Evolutionary conservation across 208 protist species (phyloP).

Genomic region (Trypanosoma melophagium): DNA sequence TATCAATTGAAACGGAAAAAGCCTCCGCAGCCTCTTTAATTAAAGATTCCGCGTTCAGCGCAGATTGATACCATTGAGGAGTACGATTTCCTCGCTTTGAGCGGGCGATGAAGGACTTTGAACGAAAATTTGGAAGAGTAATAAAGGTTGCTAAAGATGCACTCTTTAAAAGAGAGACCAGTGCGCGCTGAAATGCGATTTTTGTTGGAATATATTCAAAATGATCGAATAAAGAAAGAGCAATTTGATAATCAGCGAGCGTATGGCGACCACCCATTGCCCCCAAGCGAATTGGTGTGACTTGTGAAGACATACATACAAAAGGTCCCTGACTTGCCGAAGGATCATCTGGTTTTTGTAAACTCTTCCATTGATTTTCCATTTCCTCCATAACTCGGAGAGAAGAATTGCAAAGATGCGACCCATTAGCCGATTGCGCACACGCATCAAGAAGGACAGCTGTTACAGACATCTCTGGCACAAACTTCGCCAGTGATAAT

Average conservation of each 20-base stretch:
- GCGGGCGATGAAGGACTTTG: too few species aligned
- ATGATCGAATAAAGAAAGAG: slow-evolving; percentile 18
- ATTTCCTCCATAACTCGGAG: background rate
- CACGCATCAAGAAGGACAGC: slow-evolving; percentile 7
- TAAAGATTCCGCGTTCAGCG: slow-evolving; percentile 6
- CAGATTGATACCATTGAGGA: slow-evolving; percentile 10
- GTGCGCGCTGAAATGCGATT: slow-evolving; percentile 12
- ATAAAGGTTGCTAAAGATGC: slow-evolving; percentile 19
- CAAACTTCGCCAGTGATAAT: slow-evolving; percentile 22
- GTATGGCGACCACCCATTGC: background rate
- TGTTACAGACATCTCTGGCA: slow-evolving; percentile 15
- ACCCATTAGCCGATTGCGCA: background rate
- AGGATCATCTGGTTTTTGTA: background rate
- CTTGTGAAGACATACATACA: slow-evolving; percentile 8
- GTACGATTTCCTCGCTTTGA: background rate
- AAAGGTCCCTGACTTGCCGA: background rate
- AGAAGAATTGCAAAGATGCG: background rate
- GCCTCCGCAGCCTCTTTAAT: slow-evolving; percentile 6
- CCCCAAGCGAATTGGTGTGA: background rate
- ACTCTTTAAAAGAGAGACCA: slow-evolving; percentile 15
- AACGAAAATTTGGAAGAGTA: slow-evolving; percentile 11
- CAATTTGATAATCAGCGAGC: slow-evolving; percentile 20
- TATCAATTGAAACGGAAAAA: slow-evolving; percentile 8
- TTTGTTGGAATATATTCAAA: slow-evolving; percentile 10
- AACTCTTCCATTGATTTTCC: slow-evolving; percentile 7